Conservation (phyloP, 2,329 filamentous ascomycete genomes). For the Diaporthe ilicicola region DNA sequence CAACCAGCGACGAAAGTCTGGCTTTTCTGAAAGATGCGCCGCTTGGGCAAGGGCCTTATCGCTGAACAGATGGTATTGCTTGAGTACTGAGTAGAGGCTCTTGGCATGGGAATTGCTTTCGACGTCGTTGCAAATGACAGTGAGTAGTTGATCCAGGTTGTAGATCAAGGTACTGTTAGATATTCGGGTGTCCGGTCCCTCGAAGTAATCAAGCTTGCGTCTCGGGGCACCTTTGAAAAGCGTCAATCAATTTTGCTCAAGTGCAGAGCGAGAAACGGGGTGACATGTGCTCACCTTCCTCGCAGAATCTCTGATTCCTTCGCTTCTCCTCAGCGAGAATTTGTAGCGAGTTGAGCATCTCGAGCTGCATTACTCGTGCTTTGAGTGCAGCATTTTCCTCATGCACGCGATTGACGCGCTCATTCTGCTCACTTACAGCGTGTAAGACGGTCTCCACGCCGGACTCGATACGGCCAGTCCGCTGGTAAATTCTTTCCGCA, state of each 20-base stretch:
- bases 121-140: not conserved
- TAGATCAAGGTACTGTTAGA: not conserved
- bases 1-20: not conserved
- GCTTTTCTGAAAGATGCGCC: not conserved
- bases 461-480: not conserved
- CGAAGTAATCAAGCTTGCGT: not conserved
- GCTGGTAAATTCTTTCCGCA: not conserved
- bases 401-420: not conserved
- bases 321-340: not conserved
- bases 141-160: not conserved
- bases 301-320: not conserved
- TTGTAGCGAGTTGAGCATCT: not conserved
- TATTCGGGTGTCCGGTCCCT: not conserved
- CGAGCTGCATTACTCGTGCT: not conserved
- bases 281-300: not conserved
- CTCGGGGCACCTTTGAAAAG: not conserved
- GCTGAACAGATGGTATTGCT: slow-evolving; percentile 1
- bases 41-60: slow-evolving; percentile 11
- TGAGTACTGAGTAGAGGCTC: not conserved
- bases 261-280: no score
- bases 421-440: not conserved
- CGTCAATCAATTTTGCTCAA: not conserved
- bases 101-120: not conserved
- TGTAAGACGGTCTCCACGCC: not conserved
- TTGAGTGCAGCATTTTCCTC: not conserved